These are phyloP conservation scores for Chaetomium olivaceum DNA, from an alignment of 2,329 filamentous ascomycete species.

Conservation along the genomic window DNA sequence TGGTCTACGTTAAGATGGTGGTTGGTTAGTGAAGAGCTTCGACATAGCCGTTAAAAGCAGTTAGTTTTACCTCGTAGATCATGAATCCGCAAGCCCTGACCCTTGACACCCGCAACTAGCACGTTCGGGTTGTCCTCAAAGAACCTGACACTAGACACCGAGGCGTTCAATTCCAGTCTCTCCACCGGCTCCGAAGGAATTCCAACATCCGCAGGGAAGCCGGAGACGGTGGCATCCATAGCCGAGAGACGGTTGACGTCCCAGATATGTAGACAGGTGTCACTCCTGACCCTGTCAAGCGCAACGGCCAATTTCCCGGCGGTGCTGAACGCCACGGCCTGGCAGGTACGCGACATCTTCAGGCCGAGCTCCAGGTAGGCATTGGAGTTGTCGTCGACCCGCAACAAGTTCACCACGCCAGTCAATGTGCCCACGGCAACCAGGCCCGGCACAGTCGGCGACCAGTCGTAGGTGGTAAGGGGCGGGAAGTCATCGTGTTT, in stretches of 20 bases:
- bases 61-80: conserved; percentile 67
- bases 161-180: conserved; percentile 64
- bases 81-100: conserved; percentile 72
- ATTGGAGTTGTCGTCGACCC: conserved; percentile 70
- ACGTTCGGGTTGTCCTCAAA: conserved; percentile 76
- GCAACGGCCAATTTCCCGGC: conserved; percentile 73
- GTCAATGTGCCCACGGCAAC: conserved; percentile 74
- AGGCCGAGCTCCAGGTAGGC: conserved; percentile 66
- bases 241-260: conserved; percentile 66
- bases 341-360: conserved; percentile 75
- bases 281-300: conserved; percentile 77
- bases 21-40: not conserved
- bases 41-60: not conserved
- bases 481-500: conserved; percentile 65
- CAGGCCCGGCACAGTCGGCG: conserved; percentile 61
- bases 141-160: conserved; percentile 81
- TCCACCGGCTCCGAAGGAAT: conserved; percentile 58
- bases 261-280: conserved; percentile 80
- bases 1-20: conserved; percentile 43
- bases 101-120: conserved; percentile 73
- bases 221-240: conserved; percentile 46
- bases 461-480: conserved; percentile 68
- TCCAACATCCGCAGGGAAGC: conserved; percentile 53
- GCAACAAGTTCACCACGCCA: conserved; percentile 73
- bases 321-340: conserved; percentile 78